Evolutionary conservation across 2,329 filamentous ascomycete species (phyloP).

Genomic region (Aspergillus spinulosporus): DNA sequence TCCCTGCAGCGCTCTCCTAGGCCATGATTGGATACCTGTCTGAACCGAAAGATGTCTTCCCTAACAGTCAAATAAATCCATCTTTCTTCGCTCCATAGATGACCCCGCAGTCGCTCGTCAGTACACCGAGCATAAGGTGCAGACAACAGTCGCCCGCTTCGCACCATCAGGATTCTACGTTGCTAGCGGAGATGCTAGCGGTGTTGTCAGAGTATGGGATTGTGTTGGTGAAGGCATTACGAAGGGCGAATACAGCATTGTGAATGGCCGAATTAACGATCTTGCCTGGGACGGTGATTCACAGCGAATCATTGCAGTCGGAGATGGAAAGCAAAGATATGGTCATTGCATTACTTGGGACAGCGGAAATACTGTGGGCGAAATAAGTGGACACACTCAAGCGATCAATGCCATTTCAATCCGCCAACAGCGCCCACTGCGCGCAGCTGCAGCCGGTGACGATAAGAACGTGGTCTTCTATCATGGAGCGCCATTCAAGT

Average conservation of each 20-base stretch:
- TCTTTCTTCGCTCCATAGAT: slow-evolving; percentile 95
- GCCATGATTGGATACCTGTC: background rate
- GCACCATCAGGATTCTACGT: slow-evolving; percentile 93
- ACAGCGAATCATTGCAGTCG: slow-evolving; percentile 92
- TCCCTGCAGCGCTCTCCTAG: background rate
- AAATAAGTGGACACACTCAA: slow-evolving; percentile 88
- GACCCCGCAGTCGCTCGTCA: slow-evolving; percentile 80
- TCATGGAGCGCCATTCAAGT: slow-evolving; percentile 94
- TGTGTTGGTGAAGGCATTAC: slow-evolving; percentile 80
- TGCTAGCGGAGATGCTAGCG: slow-evolving; percentile 83
- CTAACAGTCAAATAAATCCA: slow-evolving; percentile 85
- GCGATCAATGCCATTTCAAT: slow-evolving; percentile 89
- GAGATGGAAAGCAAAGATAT: slow-evolving; percentile 89
- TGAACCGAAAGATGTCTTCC: background rate
- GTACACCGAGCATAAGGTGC: slow-evolving; percentile 85
- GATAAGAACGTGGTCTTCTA: slow-evolving; percentile 89
- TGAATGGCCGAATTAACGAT: slow-evolving; percentile 92
- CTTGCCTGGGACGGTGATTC: slow-evolving; percentile 97
- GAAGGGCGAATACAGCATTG: slow-evolving; percentile 92
- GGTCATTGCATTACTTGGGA: slow-evolving; percentile 94
- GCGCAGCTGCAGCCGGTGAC: slow-evolving; percentile 87
- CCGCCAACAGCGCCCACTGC: slow-evolving; percentile 82
- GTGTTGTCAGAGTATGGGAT: slow-evolving; percentile 90
- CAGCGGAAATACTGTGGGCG: slow-evolving; percentile 92
- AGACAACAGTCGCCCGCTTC: slow-evolving; percentile 91